phyloP scores from a whole-genome alignment of 1,139 yeast species.

The Candida neerlandica region DNA sequence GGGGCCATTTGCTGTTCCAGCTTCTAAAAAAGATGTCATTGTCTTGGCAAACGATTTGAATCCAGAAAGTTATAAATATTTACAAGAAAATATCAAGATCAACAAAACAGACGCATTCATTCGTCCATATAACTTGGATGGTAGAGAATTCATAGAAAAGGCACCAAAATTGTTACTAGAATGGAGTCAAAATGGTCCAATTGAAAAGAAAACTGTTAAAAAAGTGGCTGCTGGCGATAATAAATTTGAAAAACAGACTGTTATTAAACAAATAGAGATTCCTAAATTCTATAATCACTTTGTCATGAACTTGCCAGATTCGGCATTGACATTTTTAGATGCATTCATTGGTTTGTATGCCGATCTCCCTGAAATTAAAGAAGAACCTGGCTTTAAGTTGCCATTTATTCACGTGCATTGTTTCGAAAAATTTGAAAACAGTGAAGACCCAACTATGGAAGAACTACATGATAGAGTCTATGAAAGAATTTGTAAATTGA shows the following conservation, averaged over 20 bases:
- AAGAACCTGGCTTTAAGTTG: slow-evolving; percentile 50
- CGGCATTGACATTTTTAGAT: slow-evolving; percentile 83
- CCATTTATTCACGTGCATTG: slow-evolving; percentile 90
- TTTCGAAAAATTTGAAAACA: slow-evolving; percentile 80
- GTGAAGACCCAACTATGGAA: slow-evolving; percentile 58
- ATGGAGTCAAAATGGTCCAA: slow-evolving; percentile 29
- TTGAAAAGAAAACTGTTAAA: slow-evolving; percentile 33
- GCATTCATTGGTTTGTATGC: slow-evolving; percentile 73
- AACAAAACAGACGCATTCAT: slow-evolving; percentile 70
- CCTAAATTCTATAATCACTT: slow-evolving; percentile 72
- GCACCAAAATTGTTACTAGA: slow-evolving; percentile 56
- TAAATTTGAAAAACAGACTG: slow-evolving; percentile 27
- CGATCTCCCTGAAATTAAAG: slow-evolving; percentile 34
- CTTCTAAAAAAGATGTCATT: slow-evolving; percentile 78
- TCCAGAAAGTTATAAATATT: slow-evolving; percentile 77
- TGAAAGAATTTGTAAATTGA: slow-evolving; percentile 53
- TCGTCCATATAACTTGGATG: slow-evolving; percentile 72
- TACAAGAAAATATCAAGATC: slow-evolving; percentile 60
- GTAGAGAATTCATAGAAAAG: slow-evolving; percentile 71
- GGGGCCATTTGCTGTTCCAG: slow-evolving; percentile 97
- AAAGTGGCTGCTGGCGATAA: slow-evolving; percentile 33
- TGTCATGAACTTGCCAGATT: slow-evolving; percentile 95
- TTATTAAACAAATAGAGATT: slow-evolving; percentile 37
- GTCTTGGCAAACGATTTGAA: slow-evolving; percentile 93
- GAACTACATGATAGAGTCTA: slow-evolving; percentile 68